These are phyloP conservation scores for Leccinum sublutescens DNA, from an alignment of 768 basidiomycete species.

Conservation along the genomic window DNA sequence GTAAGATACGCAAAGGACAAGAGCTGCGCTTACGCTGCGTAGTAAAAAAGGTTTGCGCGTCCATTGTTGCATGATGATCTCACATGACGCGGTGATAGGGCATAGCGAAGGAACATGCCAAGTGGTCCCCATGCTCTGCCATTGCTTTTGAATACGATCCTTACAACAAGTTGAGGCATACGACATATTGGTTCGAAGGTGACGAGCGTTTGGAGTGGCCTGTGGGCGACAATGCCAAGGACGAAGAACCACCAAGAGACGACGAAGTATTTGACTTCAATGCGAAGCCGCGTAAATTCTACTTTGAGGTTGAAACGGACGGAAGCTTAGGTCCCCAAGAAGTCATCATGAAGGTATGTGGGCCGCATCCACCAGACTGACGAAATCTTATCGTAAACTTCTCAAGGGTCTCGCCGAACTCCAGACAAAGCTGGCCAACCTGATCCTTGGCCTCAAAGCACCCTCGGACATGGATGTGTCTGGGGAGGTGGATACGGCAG, in stretches of 20 bases:
- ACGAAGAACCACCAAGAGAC: slow-evolving; percentile 79
- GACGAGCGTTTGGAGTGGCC: slow-evolving; percentile 90
- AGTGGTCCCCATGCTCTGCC: slow-evolving; percentile 97
- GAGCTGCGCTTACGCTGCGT: slow-evolving; percentile 82
- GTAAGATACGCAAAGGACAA: slow-evolving; percentile 93
- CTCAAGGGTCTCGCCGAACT: slow-evolving; percentile 71
- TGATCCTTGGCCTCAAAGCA: slow-evolving; percentile 72
- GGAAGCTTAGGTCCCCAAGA: slow-evolving; percentile 88
- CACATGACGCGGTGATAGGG: slow-evolving; percentile 53
- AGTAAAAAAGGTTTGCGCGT: slow-evolving; percentile 80
- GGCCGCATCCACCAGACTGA: not conserved
- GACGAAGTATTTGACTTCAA: slow-evolving; percentile 85
- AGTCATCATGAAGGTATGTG: slow-evolving; percentile 75
- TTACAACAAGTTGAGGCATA: slow-evolving; percentile 94
- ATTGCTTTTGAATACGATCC: slow-evolving; percentile 98
- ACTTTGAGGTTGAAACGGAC: slow-evolving; percentile 92
- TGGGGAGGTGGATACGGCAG: slow-evolving; percentile 35
- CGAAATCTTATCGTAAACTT: not conserved
- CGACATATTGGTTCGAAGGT: slow-evolving; percentile 90
- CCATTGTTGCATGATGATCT: not conserved
- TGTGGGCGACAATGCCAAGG: slow-evolving; percentile 76
- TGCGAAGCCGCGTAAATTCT: slow-evolving; percentile 87
- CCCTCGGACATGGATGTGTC: slow-evolving; percentile 56
- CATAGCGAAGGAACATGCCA: slow-evolving; percentile 97
- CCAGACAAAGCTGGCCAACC: slow-evolving; percentile 76